Conservation (phyloP, 305 asterid genomes). For the Fraxinus platypoda region DNA sequence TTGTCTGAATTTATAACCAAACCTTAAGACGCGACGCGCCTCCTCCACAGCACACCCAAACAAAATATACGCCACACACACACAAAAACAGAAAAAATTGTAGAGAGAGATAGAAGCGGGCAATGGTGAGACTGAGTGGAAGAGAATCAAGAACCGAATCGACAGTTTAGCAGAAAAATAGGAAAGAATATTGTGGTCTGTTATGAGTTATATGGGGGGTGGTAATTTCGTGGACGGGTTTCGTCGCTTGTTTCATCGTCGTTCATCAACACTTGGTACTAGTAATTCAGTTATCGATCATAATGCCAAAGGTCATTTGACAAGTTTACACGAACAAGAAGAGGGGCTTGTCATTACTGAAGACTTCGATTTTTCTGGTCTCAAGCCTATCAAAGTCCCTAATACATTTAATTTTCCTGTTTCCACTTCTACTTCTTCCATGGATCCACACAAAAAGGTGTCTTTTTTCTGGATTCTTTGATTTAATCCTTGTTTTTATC, state of each 20-base stretch:
- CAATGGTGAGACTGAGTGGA: slow-evolving; percentile 44
- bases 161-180: slow-evolving; percentile 32
- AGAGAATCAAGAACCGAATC: slow-evolving; percentile 35
- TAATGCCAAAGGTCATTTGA: slow-evolving; percentile 33
- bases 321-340: slow-evolving; percentile 24
- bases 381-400: slow-evolving; percentile 58
- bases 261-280: slow-evolving; percentile 38
- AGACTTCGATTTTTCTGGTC: slow-evolving; percentile 74
- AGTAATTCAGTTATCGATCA: slow-evolving; percentile 9
- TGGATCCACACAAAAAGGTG: slow-evolving; percentile 73
- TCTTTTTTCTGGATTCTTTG: background rate
- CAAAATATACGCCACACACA: background rate
- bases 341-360: slow-evolving; percentile 38
- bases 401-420: slow-evolving; percentile 49
- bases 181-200: slow-evolving; percentile 14
- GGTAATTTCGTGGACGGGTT: slow-evolving; percentile 88
- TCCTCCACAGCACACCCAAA: background rate
- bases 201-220: slow-evolving; percentile 69
- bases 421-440: slow-evolving; percentile 37
- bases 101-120: slow-evolving; percentile 25
- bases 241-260: slow-evolving; percentile 85
- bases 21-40: background rate
- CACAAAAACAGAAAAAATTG: background rate
- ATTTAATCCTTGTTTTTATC: background rate
- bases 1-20: background rate